Base-by-base conservation (phyloP, 345 rosid species). In the Chamaenerion angustifolium region DNA sequence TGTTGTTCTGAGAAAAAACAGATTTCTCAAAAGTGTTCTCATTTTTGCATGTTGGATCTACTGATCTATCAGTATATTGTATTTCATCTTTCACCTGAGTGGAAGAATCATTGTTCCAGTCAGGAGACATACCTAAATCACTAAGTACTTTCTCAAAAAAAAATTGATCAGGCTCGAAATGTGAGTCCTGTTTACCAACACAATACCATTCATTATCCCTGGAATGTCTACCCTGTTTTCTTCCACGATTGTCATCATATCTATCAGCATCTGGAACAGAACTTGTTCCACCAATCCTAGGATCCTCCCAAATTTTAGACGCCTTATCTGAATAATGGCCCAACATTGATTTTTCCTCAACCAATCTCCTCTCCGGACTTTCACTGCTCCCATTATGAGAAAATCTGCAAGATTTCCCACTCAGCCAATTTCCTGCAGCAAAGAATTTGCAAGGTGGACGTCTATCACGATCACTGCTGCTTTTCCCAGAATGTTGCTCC, bases 61-160 rank as follows among this genome's bases (percentile, higher is more conserved):
- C 65, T 0, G 68, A 66, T 57, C 61, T 68, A 60, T 52, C 64
- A 67, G 66, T 55, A 43, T 43, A 40, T 42, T 59, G 54, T 59
- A 4, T 64, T 59, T 73, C 81, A 35, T 69, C 66, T 45, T 74
- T 67, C 3, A 60, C 49, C 23, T 49, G 72, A 51, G 65, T 70
- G 27, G 82, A 63, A 58, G 79, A 42, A 16, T 53, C 57, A 52
- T 63, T 74, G 52, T 86, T 73, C 98, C 98, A 90, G 23, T 81
- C 92, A 19, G 92, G 98, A 60, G 94, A 79, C 94, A 78, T 86
- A 53, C 77, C 87, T 72, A 68, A 76, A 49, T 71, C 82, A 60
- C 67, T 84, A 47, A 76, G 64, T 74, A 76, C 73, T n/a, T 60
- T 71, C 67, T 54, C n/a, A n/a, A n/a, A n/a, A 75, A 75, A 21